phyloP scores from a whole-genome alignment of 768 basidiomycete species.

The Candolleomyces aberdarensis region DNA sequence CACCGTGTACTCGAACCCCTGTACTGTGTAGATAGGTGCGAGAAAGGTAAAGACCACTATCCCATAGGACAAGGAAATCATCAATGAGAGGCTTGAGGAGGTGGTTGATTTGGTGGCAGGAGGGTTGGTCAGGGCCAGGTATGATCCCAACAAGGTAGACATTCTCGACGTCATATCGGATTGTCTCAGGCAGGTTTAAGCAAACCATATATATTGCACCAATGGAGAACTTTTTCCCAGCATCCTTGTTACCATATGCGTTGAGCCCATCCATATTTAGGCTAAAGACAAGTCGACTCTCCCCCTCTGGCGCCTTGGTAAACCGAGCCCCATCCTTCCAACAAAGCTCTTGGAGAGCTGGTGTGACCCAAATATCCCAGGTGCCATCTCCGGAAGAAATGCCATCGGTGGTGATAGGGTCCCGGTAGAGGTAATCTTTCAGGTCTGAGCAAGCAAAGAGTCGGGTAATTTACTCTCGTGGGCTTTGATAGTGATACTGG shows the following conservation, averaged over 20 bases:
- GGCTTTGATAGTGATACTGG: conserved; percentile 15
- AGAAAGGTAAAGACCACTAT: conserved; percentile 19
- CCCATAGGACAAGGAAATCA: conserved; percentile 27
- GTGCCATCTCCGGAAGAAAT: neutral
- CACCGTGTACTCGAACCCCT: conserved; percentile 10
- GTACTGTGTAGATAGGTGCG: conserved; percentile 9
- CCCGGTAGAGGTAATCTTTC: conserved; percentile 7
- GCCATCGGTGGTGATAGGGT: neutral
- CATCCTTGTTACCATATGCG: conserved; percentile 21
- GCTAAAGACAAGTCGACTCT: conserved; percentile 21
- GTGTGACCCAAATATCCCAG: conserved; percentile 1
- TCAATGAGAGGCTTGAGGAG: conserved; percentile 31
- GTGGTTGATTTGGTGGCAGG: conserved; percentile 27
- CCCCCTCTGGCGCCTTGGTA: conserved; percentile 7
- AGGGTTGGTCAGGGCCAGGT: conserved; percentile 19
- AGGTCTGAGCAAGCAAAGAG: conserved; percentile 17
- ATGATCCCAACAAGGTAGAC: conserved; percentile 23
- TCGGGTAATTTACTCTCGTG: conserved; percentile 19
- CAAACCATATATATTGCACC: conserved; percentile 25
- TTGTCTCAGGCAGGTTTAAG: conserved; percentile 27
- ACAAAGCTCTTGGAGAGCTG: neutral
- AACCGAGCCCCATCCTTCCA: conserved; percentile 9
- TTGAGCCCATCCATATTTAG: conserved; percentile 30
- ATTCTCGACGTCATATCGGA: conserved; percentile 16
- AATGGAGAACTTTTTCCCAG: conserved; percentile 17